Evolutionary conservation across 352 stramenopile genomes (phyloP).

Genomic region (Pythium volutum): DNA sequence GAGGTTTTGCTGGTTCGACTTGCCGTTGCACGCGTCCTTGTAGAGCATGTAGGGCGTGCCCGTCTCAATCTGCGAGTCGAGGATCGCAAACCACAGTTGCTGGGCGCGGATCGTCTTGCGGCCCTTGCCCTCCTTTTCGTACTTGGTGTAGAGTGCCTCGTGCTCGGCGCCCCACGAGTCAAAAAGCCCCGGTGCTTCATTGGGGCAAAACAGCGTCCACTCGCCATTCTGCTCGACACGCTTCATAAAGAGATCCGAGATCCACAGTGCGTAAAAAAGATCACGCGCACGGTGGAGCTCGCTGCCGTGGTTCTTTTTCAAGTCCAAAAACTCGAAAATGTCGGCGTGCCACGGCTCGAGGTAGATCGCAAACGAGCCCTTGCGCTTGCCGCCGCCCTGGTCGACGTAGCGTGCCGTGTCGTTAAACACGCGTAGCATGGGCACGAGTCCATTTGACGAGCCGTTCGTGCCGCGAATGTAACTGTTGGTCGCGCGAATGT

Average conservation of each 20-base stretch:
- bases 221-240: conserved; percentile 95
- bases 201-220: conserved; percentile 98
- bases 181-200: conserved; percentile 94
- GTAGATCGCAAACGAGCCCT: conserved; percentile 99
- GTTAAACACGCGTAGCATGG: conserved; percentile 99
- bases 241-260: conserved; percentile 99
- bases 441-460: conserved; percentile 98
- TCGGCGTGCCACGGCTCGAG: conserved; percentile 99
- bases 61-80: conserved; percentile 99
- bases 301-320: conserved; percentile 99
- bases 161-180: conserved; percentile 96
- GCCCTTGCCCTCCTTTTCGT: conserved; percentile 94
- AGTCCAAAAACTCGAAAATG: conserved; percentile 98
- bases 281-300: conserved; percentile 96
- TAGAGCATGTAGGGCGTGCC: conserved; percentile 99
- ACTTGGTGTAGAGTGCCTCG: conserved; percentile 94
- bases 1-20: conserved; percentile 99
- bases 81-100: conserved; percentile 98
- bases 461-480: conserved; percentile 99
- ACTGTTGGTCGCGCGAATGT: conserved; percentile 95
- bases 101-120: conserved; percentile 96
- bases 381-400: conserved; percentile 97
- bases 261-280: conserved; percentile 99
- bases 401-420: conserved; percentile 99
- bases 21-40: conserved; percentile 98